Base-by-base conservation (phyloP, 768 basidiomycete species). In the Russula sp. region DNA sequence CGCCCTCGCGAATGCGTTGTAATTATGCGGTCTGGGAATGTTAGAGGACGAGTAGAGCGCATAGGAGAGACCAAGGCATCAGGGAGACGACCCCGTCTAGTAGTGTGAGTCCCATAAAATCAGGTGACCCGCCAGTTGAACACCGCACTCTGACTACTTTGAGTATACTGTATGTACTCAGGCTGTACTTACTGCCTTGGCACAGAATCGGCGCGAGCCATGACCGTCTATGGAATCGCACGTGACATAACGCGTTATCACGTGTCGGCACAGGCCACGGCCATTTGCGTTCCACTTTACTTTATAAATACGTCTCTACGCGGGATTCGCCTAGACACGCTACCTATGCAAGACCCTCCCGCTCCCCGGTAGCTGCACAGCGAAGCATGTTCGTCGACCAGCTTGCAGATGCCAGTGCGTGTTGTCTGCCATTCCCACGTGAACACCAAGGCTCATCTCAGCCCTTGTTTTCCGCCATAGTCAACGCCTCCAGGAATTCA, bases 1-100 rank as follows among this genome's bases (percentile, higher is more conserved):
- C 18, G 55, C 55, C 32, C 16, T 40, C 2, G 55, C 18, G 55
- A 13, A 86, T 68, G 2, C 84, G 82, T 0, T 82, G 80, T 69
- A 87, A 88, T 18, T 76, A 6, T 50, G 48, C 20, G 14, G 48
- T 14, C 48, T 48, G 48, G 27, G 27, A 51, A 16, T 32, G 14
- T 51, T 51, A 14, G n/a, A 44, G 27, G 48, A 37, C 20, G 47
- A 20, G 48, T 58, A 44, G 57, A 58, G 37, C 8, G 18, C 18
- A 40, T 58, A 50, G 16, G 27, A 59, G 57, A 59, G 57, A 20
- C 48, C 37, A 4, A 59, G 22, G 22, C 57, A 40, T 11, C 40
- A 40, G 40, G 40, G 40, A 40, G 13, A 51, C 16, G 50, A 27
- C 11, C 11, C 50, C 50, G 31, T 51, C 44, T 31, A 57, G 32